Conservation (phyloP, 163 green algal species). For the Picocystis sp. region DNA sequence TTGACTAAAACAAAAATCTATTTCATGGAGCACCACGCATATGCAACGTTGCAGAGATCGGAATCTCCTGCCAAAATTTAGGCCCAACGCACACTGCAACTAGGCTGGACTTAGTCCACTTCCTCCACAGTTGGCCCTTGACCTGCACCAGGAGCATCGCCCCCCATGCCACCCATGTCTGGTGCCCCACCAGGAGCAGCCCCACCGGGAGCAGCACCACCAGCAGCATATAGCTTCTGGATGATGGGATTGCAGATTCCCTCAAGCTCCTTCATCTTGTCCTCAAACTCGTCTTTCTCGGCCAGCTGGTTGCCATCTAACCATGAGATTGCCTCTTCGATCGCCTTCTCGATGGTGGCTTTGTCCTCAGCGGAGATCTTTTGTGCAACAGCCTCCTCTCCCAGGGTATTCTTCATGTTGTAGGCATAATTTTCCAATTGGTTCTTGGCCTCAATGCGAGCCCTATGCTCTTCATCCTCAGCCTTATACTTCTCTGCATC, state of each 20-base stretch:
- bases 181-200: slow-evolving; percentile 19
- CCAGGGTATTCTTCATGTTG: slow-evolving; percentile 89
- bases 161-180: slow-evolving; percentile 25
- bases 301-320: slow-evolving; percentile 57
- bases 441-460: slow-evolving; percentile 83
- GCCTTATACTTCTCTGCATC: slow-evolving; percentile 38
- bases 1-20: too few relatives aligned
- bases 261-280: slow-evolving; percentile 88
- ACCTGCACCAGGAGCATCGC: slow-evolving; percentile 21
- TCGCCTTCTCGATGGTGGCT: slow-evolving; percentile 61
- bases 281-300: slow-evolving; percentile 80
- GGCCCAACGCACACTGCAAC: background rate
- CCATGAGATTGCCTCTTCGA: slow-evolving; percentile 73
- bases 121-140: slow-evolving; percentile 74
- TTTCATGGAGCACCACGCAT: too few relatives aligned
- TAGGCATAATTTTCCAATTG: slow-evolving; percentile 96
- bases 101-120: slow-evolving; percentile 55
- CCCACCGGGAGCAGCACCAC: slow-evolving; percentile 28
- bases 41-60: too few relatives aligned
- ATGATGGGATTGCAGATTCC: slow-evolving; percentile 81
- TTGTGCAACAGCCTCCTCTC: slow-evolving; percentile 42
- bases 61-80: too few relatives aligned
- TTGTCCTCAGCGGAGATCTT: slow-evolving; percentile 80
- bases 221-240: slow-evolving; percentile 51
- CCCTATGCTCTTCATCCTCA: slow-evolving; percentile 37